Percentiles rank a stretch among this genome's conserved stretches.
Conservation (phyloP, 345 rosid species). For the Ricinus communis region DNA sequence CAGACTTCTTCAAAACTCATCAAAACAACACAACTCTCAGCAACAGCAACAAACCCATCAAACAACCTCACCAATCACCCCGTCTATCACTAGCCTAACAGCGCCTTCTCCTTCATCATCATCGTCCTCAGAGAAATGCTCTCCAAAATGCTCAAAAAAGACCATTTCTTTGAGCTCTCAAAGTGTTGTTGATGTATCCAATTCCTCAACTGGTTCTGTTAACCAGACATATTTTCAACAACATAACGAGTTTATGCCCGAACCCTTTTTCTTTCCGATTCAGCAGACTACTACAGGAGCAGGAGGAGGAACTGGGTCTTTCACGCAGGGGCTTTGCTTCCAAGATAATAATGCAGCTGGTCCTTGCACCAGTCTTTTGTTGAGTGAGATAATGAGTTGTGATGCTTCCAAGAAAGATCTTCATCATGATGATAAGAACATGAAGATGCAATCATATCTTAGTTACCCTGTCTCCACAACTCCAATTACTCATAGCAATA, state of each 20-base stretch:
- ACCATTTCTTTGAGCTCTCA: slow-evolving; percentile 37
- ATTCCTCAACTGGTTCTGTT: slow-evolving; percentile 41
- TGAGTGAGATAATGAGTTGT: slow-evolving; percentile 53
- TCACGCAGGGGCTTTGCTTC: slow-evolving; percentile 38
- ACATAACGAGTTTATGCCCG: slow-evolving; percentile 43
- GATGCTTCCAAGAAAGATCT: slow-evolving; percentile 36
- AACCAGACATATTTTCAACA: slow-evolving; percentile 48
- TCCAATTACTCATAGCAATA: slow-evolving; percentile 22
- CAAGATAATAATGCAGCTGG: slow-evolving; percentile 38
- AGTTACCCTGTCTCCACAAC: slow-evolving; percentile 28
- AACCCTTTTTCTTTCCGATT: slow-evolving; percentile 53
- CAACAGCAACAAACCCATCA: slow-evolving; percentile 29
- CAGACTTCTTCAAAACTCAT: slow-evolving; percentile 65
- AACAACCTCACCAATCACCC: slow-evolving; percentile 19
- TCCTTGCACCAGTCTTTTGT: slow-evolving; percentile 53
- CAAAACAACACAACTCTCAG: slow-evolving; percentile 35
- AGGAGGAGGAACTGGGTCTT: slow-evolving; percentile 26
- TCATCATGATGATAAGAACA: slow-evolving; percentile 38
- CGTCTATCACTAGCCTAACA: slow-evolving; percentile 22
- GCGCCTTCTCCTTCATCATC: slow-evolving; percentile 60
- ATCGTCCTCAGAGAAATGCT: slow-evolving; percentile 62
- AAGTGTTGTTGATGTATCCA: slow-evolving; percentile 25
- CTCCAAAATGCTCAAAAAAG: slow-evolving; percentile 38
- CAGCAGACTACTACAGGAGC: slow-evolving; percentile 23
- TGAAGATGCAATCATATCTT: slow-evolving; percentile 42